Base-by-base conservation (phyloP, 805 yeast genomes). In the Metschnikowia bowlesiae region DNA sequence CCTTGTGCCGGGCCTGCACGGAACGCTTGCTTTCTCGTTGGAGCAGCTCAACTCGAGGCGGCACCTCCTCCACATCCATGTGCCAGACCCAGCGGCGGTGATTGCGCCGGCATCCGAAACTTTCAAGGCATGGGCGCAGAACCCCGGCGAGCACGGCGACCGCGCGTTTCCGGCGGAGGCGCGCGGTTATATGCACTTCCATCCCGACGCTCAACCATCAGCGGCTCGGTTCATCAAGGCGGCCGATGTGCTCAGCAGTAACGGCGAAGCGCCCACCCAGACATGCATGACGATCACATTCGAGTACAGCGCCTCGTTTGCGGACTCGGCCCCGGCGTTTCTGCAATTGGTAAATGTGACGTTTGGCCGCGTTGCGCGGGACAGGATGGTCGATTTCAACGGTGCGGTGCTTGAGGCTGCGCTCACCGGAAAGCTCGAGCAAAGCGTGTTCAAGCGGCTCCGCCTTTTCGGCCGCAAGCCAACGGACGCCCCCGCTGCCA, bases 61-160 rank as follows among this genome's bases (percentile, higher is more conserved):
- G 47, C 66, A 68, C 49, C 42, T 53, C 5, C 45, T 76, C 9
- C 68, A 71, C 47, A 49, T 76, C 7, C 80, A 76, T 55, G 54
- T 76, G 8, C 76, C 78, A 3, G 80, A 76, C 55, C 47, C 73
- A 4, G 68, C 68, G 8, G 59, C 75, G 1, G 65, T 58, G 44
- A 34, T 74, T 4, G 18, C 64, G 2, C 79, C 79, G 9, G 42
- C 59, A 13, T 49, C 54, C 1, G 16, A 31, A 4, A 35, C 54
- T 2, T 55, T 53, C 38, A 44, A 26, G 8, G 50, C 48, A 34
- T 55, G 58, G 57, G 41, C 58, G 6, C 47, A n/a, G 28, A 40
- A 22, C 48, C 30, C 46, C 11, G 49, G 53, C 5, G 41, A 45
- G 6, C 43, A 28, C 29, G 22, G 22, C 35, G 47, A 22, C 14